phyloP scores from a whole-genome alignment of 2,329 filamentous ascomycete species.

The Epichloe elymi region DNA sequence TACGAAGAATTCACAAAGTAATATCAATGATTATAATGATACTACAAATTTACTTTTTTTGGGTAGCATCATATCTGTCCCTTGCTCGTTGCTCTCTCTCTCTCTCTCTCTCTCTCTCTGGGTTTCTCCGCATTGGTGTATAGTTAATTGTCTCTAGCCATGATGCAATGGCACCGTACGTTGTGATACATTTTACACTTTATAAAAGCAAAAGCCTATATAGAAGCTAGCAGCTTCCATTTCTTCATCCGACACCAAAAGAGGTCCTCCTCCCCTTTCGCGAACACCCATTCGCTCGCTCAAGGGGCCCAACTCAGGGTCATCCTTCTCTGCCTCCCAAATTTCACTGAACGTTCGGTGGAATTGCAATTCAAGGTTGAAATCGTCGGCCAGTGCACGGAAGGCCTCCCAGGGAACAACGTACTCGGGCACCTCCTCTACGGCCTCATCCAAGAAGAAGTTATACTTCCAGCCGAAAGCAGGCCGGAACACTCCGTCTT shows the following conservation, averaged over 20 bases:
- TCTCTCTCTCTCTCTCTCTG: background rate
- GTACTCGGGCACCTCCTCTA: slow-evolving; percentile 92
- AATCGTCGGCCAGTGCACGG: slow-evolving; percentile 87
- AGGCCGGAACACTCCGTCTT: slow-evolving; percentile 82
- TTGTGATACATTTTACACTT: slow-evolving; percentile 43
- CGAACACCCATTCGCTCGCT: slow-evolving; percentile 95
- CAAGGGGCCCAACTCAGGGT: slow-evolving; percentile 64
- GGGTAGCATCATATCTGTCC: background rate
- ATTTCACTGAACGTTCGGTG: slow-evolving; percentile 83
- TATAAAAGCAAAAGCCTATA: slow-evolving; percentile 93
- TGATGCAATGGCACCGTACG: too few relatives aligned
- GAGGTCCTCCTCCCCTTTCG: slow-evolving; percentile 48
- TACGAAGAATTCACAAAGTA: slow-evolving; percentile 4
- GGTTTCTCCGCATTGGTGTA: background rate
- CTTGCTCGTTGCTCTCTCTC: background rate
- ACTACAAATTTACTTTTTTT: background rate
- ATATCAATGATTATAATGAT: slow-evolving; percentile 11
- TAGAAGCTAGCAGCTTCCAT: slow-evolving; percentile 90
- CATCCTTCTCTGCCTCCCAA: slow-evolving; percentile 83
- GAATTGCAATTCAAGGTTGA: slow-evolving; percentile 91
- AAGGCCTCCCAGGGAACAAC: slow-evolving; percentile 98
- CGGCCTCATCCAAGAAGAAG: slow-evolving; percentile 90
- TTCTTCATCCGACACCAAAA: slow-evolving; percentile 72
- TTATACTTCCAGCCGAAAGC: slow-evolving; percentile 97
- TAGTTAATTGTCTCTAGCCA: too few relatives aligned